A percentile compares a stretch with the other conserved stretches of the same genome.
Evolutionary conservation across 2,329 filamentous ascomycete genomes (phyloP).

Genomic region (Volutella citrinella): DNA sequence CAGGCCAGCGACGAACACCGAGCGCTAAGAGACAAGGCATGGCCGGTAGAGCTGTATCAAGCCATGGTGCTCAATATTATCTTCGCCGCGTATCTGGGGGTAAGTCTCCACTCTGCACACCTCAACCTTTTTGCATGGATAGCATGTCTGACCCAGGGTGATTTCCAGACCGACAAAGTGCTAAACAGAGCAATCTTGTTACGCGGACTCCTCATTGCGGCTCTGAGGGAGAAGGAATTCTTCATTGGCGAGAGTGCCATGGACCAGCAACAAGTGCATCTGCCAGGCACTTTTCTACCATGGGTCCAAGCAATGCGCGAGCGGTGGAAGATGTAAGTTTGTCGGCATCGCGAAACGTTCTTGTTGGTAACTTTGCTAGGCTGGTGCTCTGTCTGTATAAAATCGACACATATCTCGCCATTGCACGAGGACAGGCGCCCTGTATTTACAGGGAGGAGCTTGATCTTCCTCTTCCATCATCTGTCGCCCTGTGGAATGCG

Average conservation of each 20-base stretch:
- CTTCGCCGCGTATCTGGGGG: slow-evolving; percentile 36
- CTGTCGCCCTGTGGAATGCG: slow-evolving; percentile 36
- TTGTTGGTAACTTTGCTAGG: slow-evolving; percentile 22
- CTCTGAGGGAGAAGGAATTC: slow-evolving; percentile 34
- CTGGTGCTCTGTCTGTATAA: slow-evolving; percentile 34
- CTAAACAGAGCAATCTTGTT: slow-evolving; percentile 32
- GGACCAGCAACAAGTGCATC: slow-evolving; percentile 32
- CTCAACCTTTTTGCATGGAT: no score
- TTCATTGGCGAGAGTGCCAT: slow-evolving; percentile 33
- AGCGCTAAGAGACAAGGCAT: no score
- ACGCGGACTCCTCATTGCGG: slow-evolving; percentile 31
- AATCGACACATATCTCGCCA: slow-evolving; percentile 36
- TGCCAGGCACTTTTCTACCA: slow-evolving; percentile 36
- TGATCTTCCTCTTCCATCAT: slow-evolving; percentile 30
- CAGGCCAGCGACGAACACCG: slow-evolving; percentile 9
- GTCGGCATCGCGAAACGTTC: no score
- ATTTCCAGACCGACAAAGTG: slow-evolving; percentile 26
- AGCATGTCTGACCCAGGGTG: no score
- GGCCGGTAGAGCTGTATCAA: slow-evolving; percentile 32
- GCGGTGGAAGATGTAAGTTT: slow-evolving; percentile 33
- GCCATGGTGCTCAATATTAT: slow-evolving; percentile 36
- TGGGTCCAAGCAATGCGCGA: slow-evolving; percentile 30
- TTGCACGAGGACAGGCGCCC: slow-evolving; percentile 29
- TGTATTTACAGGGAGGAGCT: slow-evolving; percentile 35
- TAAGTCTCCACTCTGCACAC: slow-evolving; percentile 8